These are phyloP conservation scores for Fraxinus dipetala DNA, from an alignment of 305 asterid species.

Conservation along the genomic window DNA sequence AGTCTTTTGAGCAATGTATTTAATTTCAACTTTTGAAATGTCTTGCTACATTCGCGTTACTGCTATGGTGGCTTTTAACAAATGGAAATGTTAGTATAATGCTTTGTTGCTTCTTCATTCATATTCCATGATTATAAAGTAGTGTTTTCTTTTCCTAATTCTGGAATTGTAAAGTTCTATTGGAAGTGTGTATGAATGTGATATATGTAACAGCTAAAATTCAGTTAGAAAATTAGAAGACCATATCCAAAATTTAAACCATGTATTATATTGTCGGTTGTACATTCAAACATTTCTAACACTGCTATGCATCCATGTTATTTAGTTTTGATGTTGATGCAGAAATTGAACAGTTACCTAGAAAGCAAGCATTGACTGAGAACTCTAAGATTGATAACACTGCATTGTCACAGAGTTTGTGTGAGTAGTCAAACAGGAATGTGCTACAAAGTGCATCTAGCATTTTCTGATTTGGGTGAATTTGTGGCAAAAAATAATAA, in stretches of 20 bases:
- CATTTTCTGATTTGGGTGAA: conserved; percentile 28
- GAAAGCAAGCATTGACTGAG: conserved; percentile 47
- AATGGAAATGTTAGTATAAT: neutral
- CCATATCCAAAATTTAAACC: neutral
- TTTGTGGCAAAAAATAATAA: conserved; percentile 30
- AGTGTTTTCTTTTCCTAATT: neutral
- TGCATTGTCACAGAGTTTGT: conserved; percentile 25
- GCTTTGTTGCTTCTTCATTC: no score
- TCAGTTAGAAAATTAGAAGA: neutral
- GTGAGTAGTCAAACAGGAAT: conserved; percentile 38
- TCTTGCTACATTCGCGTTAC: neutral
- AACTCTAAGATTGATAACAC: conserved; percentile 39
- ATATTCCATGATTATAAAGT: no score
- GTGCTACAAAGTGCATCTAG: conserved; percentile 28
- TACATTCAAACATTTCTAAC: neutral
- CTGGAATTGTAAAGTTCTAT: neutral
- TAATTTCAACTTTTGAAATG: neutral
- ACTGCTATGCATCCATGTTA: neutral
- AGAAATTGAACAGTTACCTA: conserved; percentile 62
- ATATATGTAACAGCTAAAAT: neutral
- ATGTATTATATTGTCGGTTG: neutral
- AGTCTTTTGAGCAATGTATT: neutral
- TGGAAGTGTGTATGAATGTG: neutral
- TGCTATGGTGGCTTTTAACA: neutral
- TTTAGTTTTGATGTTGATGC: conserved; percentile 91